These are phyloP conservation scores for Yamadazyma akitaensis DNA, from an alignment of 805 yeast species.

Conservation along the genomic window DNA sequence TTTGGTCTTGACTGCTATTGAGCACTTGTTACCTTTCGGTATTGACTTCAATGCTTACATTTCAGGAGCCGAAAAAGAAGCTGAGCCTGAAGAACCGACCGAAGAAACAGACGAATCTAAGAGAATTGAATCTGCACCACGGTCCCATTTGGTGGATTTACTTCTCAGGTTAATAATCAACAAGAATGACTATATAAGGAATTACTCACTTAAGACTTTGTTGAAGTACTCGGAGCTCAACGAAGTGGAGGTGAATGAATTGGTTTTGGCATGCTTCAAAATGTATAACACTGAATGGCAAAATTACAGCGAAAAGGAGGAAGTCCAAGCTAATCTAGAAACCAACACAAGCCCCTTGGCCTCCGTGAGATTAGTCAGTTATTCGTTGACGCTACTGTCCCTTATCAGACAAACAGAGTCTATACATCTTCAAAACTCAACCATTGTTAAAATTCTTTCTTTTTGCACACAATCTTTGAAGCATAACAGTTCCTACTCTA, in stretches of 20 bases:
- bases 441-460: conserved; percentile 40
- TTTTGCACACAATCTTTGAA: conserved; percentile 45
- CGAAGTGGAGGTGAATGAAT: conserved; percentile 33
- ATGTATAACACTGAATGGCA: conserved; percentile 21
- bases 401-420: conserved; percentile 35
- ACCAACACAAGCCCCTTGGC: conserved; percentile 11
- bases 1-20: conserved; percentile 28
- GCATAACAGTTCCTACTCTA: conserved; percentile 25
- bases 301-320: conserved; percentile 5
- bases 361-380: conserved; percentile 26
- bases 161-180: conserved; percentile 32
- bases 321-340: conserved; percentile 5
- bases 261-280: conserved; percentile 30
- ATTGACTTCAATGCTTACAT: conserved; percentile 27
- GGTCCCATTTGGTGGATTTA: conserved; percentile 27
- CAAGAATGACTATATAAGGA: conserved; percentile 31
- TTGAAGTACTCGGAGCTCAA: conserved; percentile 27
- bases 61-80: conserved; percentile 1
- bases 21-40: conserved; percentile 34
- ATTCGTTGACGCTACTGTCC: conserved; percentile 34
- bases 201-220: conserved; percentile 31
- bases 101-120: conserved; percentile 17
- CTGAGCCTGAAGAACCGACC: conserved; percentile 8
- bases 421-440: conserved; percentile 34
- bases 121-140: conserved; percentile 18